These are phyloP conservation scores for Solanum gandarillasii DNA, from an alignment of 257 asterid genomes.

Conservation along the genomic window DNA sequence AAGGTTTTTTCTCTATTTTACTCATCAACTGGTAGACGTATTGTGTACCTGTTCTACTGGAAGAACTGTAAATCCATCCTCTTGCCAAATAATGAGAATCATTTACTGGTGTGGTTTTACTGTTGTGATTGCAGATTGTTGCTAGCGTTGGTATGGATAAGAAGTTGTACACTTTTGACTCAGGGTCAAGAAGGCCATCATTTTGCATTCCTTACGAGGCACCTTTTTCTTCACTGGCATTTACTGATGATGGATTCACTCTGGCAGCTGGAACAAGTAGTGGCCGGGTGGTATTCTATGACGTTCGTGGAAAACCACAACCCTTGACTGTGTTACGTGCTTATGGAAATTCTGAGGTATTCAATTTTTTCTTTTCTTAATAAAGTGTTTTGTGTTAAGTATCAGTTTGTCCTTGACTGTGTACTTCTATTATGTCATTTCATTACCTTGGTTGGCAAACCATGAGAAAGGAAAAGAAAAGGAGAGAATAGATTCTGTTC, in stretches of 20 bases:
- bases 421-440: background rate
- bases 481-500: background rate
- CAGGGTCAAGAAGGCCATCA: slow-evolving; percentile 76
- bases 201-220: slow-evolving; percentile 83
- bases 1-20: slow-evolving; percentile 47
- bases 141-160: slow-evolving; percentile 97
- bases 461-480: background rate
- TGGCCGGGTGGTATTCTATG: slow-evolving; percentile 84
- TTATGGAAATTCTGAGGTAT: slow-evolving; percentile 72
- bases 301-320: slow-evolving; percentile 89
- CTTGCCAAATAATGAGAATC: background rate
- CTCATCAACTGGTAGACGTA: background rate
- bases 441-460: background rate
- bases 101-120: slow-evolving; percentile 1
- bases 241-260: slow-evolving; percentile 85
- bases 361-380: slow-evolving; percentile 3
- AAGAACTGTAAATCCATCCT: slow-evolving; percentile 2
- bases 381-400: slow-evolving; percentile 3
- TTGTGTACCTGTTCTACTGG: background rate
- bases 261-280: slow-evolving; percentile 95
- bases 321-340: slow-evolving; percentile 89
- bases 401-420: slow-evolving; percentile 1
- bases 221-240: slow-evolving; percentile 87
- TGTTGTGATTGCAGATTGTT: slow-evolving; percentile 48
- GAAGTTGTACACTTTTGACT: slow-evolving; percentile 84